phyloP scores from a whole-genome alignment of 192 early-diverging fungal genomes.

The Diversispora eburnea region DNA sequence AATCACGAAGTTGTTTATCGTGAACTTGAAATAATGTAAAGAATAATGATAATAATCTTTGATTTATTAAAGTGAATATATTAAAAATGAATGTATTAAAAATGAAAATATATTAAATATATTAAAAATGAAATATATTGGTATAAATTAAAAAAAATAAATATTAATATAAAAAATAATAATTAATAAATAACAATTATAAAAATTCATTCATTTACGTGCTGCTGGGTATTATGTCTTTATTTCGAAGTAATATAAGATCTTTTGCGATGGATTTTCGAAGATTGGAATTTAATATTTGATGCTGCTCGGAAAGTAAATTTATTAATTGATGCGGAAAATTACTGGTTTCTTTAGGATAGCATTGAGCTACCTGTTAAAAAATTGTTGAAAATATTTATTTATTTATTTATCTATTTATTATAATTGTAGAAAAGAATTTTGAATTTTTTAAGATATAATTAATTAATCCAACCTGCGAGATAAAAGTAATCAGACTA shows the following conservation, averaged over 20 bases:
- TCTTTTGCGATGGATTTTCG: conserved; percentile 87
- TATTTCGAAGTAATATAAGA: conserved; percentile 80
- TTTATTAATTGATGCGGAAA: conserved; percentile 86
- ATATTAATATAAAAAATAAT: background rate
- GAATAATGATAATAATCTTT: conserved; percentile 79
- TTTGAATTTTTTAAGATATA: background rate
- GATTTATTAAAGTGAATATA: background rate
- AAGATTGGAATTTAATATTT: conserved; percentile 77
- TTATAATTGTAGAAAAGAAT: no score
- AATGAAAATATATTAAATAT: no score
- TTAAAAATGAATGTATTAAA: no score
- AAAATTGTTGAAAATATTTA: background rate
- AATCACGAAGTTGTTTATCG: conserved; percentile 86
- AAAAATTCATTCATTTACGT: conserved; percentile 14
- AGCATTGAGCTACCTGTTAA: conserved; percentile 75
- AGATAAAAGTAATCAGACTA: conserved; percentile 86
- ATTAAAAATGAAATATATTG: background rate
- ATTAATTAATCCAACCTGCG: conserved; percentile 50
- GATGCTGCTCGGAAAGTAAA: conserved; percentile 76
- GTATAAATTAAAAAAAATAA: background rate
- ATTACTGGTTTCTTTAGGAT: conserved; percentile 70
- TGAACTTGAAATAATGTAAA: conserved; percentile 93
- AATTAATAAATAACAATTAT: conserved; percentile 6
- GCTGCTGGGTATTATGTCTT: conserved; percentile 59
- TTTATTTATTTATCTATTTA: background rate